A percentile compares a stretch with the other conserved stretches of the same genome.
Evolutionary conservation across 305 asterid species (phyloP).

Genomic region (Fraxinus albicans): DNA sequence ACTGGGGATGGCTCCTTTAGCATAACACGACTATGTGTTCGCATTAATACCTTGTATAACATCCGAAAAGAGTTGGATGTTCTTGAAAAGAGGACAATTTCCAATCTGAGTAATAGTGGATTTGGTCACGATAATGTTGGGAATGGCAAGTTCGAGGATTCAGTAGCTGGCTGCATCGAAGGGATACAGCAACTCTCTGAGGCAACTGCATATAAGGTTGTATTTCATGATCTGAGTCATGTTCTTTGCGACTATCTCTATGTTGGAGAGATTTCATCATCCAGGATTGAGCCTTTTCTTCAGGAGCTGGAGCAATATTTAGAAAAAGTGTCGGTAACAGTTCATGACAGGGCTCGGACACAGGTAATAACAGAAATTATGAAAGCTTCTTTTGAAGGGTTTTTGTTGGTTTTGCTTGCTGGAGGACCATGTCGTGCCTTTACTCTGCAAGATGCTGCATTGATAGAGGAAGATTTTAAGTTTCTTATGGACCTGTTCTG

Average conservation of each 20-base stretch:
- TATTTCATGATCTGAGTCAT: slow-evolving; percentile 64
- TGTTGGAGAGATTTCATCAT: slow-evolving; percentile 57
- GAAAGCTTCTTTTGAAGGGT: slow-evolving; percentile 88
- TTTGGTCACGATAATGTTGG: slow-evolving; percentile 40
- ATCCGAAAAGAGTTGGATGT: slow-evolving; percentile 67
- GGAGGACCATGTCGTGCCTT: slow-evolving; percentile 75
- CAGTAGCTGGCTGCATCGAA: slow-evolving; percentile 62
- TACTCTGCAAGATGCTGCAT: slow-evolving; percentile 46
- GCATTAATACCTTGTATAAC: slow-evolving; percentile 69
- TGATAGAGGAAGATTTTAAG: slow-evolving; percentile 73
- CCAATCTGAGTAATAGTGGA: slow-evolving; percentile 56
- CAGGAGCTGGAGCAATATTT: slow-evolving; percentile 72
- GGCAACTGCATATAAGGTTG: slow-evolving; percentile 66
- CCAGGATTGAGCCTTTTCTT: slow-evolving; percentile 85
- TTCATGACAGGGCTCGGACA: slow-evolving; percentile 82
- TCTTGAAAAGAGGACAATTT: slow-evolving; percentile 52
- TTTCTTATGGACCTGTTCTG: slow-evolving; percentile 68
- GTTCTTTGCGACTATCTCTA: slow-evolving; percentile 63
- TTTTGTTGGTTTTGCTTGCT: slow-evolving; percentile 71
- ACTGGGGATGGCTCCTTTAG: slow-evolving; percentile 43
- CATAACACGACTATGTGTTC: slow-evolving; percentile 60
- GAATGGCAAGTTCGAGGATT: slow-evolving; percentile 50
- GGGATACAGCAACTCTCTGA: slow-evolving; percentile 77
- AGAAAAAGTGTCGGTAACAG: slow-evolving; percentile 66
- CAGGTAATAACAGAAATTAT: slow-evolving; percentile 71